Evolutionary conservation across 169 alveolate species (phyloP), one percentile per base, ranked within the genome.

Genomic region (Cryptosporidium xiaoi): DNA sequence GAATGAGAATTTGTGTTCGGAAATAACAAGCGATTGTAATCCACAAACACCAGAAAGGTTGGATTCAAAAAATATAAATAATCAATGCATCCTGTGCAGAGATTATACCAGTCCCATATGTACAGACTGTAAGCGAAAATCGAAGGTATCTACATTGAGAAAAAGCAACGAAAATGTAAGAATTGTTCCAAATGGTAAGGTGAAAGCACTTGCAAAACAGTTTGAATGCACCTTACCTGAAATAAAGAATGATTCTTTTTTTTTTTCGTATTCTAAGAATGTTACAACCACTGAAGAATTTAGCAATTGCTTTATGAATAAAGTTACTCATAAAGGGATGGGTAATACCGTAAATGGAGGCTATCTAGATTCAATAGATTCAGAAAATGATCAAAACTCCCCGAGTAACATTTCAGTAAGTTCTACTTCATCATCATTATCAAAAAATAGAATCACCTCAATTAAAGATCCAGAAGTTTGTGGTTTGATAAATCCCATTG

Each of bases 31-130:
- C 10, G 48, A 71, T 8, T 16, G 27, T 60, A 20, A 46, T 24
- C 34, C 69, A 56, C 64, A 55, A 44, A 60, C 87, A 20, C 69
- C 69, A 20, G 29, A 16, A 36, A 77, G 51, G 24, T 60, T 10
- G 20, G 29, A 27, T 51, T 12, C 65, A 16, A 33, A 40, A n/a
- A 44, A 33, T 46, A 33, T 20, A 13, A 16, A 24, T 27, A 13
- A 50, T 7, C 44, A 60, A 27, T 77, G 87, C 56, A 77, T 77
- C 27, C 64, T 77, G 24, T 77, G 87, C 50, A 60, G 87, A 1
- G 87, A 77, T 62, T 77, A 77, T 62, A 40, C 24, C 15, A 77
- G 87, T 60, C 87, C 87, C 27, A 77, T 77, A 27, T 77, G 87
- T 27, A 60, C 34, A 13, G 51, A 77, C 29, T 77, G 87, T 44